These are phyloP conservation scores for Phytophthora chlamydospora DNA, from an alignment of 352 stramenopile genomes.

Conservation along the genomic window DNA sequence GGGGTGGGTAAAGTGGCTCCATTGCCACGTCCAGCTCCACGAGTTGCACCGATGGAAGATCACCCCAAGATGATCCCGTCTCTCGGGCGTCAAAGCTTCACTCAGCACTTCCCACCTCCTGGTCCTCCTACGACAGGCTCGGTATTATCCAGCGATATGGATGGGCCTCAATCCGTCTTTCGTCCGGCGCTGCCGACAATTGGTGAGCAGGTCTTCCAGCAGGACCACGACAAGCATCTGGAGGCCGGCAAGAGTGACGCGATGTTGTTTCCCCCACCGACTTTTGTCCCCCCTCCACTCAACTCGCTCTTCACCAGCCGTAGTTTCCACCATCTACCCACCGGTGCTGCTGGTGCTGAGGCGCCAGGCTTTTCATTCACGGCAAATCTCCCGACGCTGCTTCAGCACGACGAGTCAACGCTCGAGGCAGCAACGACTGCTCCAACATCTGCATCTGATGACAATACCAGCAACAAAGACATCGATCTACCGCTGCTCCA, in stretches of 20 bases:
- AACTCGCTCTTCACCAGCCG: constrained; percentile 19
- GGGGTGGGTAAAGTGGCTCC: constrained; percentile 24
- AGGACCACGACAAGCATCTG: constrained; percentile 18
- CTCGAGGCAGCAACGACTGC: neutral
- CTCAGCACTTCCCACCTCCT: constrained; percentile 11
- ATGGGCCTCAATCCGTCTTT: constrained; percentile 17
- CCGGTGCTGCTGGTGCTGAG: constrained; percentile 13
- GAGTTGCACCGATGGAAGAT: constrained; percentile 9
- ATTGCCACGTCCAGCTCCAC: constrained; percentile 12
- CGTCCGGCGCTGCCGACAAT: constrained; percentile 7
- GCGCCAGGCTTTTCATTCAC: constrained; percentile 29
- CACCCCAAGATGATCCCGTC: constrained; percentile 26
- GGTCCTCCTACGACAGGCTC: constrained; percentile 8
- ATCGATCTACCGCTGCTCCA: constrained; percentile 19
- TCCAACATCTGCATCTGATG: constrained; percentile 13
- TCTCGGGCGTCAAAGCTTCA: constrained; percentile 27
- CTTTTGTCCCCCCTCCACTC: constrained; percentile 31
- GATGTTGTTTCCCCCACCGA: constrained; percentile 14
- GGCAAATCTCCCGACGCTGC: constrained; percentile 19
- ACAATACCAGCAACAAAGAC: constrained; percentile 6
- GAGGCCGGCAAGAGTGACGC: constrained; percentile 22
- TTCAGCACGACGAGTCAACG: constrained; percentile 6
- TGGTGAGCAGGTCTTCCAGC: constrained; percentile 18
- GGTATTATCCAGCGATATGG: constrained; percentile 14
- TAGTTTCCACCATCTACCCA: neutral